A percentile compares a stretch with the other conserved stretches of the same genome.
phyloP scores from a whole-genome alignment of 192 early-diverging fungal genomes.

The Backusella australiensis region DNA sequence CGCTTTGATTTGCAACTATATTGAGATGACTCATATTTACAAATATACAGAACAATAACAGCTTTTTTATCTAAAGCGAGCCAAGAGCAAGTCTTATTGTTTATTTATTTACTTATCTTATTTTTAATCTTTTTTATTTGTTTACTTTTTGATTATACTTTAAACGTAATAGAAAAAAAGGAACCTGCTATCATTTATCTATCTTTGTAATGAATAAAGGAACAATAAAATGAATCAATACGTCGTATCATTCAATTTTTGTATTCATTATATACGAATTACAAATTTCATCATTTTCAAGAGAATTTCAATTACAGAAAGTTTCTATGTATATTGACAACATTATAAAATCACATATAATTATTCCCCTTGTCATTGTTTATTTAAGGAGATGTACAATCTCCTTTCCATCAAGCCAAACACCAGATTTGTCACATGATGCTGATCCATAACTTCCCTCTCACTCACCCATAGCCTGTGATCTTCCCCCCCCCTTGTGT shows the following conservation, averaged over 20 bases:
- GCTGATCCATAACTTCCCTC: neutral
- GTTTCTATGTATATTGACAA: neutral
- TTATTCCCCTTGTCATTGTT: neutral
- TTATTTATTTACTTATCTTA: neutral
- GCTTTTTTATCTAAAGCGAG: neutral
- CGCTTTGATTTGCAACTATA: conserved; percentile 69
- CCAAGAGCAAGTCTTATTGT: neutral
- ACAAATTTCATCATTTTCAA: neutral
- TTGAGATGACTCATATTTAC: neutral
- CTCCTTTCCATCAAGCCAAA: neutral
- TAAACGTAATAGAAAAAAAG: neutral
- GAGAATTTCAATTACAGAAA: neutral
- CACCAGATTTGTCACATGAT: neutral
- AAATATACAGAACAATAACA: neutral
- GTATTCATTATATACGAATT: neutral
- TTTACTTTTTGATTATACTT: no score
- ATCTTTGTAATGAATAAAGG: neutral
- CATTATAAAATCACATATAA: neutral
- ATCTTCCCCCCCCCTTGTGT: neutral
- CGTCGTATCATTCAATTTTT: no score
- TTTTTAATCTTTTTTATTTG: neutral
- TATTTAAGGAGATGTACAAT: neutral
- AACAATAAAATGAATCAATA: no score
- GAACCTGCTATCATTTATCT: neutral
- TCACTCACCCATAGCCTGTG: neutral